Conservation (phyloP, 345 rosid species). For the Turnera subulata region DNA sequence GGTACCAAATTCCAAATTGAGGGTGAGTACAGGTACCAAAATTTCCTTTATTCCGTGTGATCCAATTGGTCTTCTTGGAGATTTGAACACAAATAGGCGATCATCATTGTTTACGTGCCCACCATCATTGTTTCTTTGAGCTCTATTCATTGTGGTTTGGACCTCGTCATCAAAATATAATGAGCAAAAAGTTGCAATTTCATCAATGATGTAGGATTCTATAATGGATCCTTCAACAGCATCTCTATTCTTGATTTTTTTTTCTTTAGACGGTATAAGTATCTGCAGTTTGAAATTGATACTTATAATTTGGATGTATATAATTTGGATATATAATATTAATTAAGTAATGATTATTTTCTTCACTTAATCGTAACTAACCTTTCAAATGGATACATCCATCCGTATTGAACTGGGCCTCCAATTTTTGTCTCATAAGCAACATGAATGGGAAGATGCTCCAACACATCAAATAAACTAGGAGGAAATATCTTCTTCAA, state of each 20-base stretch:
- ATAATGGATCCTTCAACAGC: no score
- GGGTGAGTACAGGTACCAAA: no score
- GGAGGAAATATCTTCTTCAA: neutral
- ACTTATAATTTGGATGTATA: neutral
- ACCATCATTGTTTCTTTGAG: neutral
- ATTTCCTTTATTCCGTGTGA: no score
- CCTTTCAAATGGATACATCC: slow-evolving; percentile 15
- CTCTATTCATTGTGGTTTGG: neutral
- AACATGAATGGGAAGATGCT: neutral
- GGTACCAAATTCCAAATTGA: no score
- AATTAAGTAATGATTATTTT: no score
- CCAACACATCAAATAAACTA: neutral
- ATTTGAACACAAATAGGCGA: neutral
- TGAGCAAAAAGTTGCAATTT: neutral
- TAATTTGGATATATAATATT: no score
- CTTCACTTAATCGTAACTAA: neutral
- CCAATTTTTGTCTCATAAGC: no score
- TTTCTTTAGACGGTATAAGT: neutral
- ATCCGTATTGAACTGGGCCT: slow-evolving; percentile 8
- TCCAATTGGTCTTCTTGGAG: neutral
- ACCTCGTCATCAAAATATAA: neutral
- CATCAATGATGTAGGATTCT: no score
- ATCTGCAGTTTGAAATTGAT: neutral
- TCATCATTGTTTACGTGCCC: neutral
- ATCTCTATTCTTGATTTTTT: no score